Conservation (phyloP, 116 monocot genomes). For the Dioscorea cayenensis region DNA sequence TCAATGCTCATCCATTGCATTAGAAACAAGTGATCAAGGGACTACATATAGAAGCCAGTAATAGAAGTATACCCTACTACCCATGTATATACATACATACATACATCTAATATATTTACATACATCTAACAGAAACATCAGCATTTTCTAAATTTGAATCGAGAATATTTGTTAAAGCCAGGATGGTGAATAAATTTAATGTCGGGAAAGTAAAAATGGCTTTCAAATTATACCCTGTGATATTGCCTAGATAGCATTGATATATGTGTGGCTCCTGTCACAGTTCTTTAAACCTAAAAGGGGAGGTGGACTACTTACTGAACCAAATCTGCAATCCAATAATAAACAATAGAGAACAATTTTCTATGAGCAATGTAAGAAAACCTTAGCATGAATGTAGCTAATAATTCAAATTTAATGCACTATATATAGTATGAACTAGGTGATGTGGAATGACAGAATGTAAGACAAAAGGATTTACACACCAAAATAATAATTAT, state of each 20-base stretch:
- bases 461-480: too few species aligned
- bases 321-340: neutral
- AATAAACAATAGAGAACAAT: neutral
- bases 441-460: too few species aligned
- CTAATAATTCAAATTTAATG: neutral
- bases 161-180: neutral
- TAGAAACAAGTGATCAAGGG: too few species aligned
- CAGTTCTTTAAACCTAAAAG: neutral
- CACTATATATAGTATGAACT: too few species aligned
- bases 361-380: too few species aligned
- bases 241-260: slow-evolving; percentile 1
- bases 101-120: too few species aligned
- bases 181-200: slow-evolving; percentile 1
- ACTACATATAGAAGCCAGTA: too few species aligned
- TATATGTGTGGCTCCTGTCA: neutral
- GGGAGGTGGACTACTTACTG: neutral
- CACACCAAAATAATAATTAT: too few species aligned
- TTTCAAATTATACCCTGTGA: slow-evolving; percentile 6
- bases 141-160: slow-evolving; percentile 12
- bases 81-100: too few species aligned
- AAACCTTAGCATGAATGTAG: too few species aligned
- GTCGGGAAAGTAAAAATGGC: neutral
- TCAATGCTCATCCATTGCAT: too few species aligned
- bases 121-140: neutral
- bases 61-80: too few species aligned